A percentile compares a stretch with the other conserved stretches of the same genome.
These are phyloP conservation scores for Chenopodium suecicum DNA, from an alignment of 148 eudicot genomes.

Conservation along the genomic window DNA sequence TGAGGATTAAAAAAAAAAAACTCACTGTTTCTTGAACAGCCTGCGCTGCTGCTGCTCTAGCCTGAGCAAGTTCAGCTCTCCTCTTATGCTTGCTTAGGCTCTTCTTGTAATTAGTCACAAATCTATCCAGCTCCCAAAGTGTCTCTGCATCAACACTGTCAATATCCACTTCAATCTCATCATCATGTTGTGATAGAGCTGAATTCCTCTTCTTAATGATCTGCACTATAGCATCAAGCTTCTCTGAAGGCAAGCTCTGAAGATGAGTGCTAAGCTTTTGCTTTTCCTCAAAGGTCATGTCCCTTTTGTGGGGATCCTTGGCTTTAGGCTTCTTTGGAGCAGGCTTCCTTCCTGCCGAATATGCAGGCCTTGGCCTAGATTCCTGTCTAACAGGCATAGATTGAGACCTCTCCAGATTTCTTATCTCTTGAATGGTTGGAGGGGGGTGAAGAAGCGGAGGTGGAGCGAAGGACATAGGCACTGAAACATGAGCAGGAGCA, in stretches of 20 bases:
- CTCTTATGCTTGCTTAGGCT: constrained; percentile 74
- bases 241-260: constrained; percentile 75
- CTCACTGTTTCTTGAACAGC: constrained; percentile 39
- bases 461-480: constrained; percentile 34
- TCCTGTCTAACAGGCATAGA: constrained; percentile 45
- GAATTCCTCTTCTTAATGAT: constrained; percentile 77
- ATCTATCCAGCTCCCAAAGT: constrained; percentile 94
- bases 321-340: constrained; percentile 85
- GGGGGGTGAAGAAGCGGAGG: constrained; percentile 35
- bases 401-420: constrained; percentile 52
- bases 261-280: constrained; percentile 83
- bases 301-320: constrained; percentile 78
- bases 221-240: constrained; percentile 75
- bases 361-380: constrained; percentile 37
- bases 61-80: constrained; percentile 74
- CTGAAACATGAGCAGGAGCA: constrained; percentile 23
- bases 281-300: constrained; percentile 92
- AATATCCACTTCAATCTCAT: constrained; percentile 91
- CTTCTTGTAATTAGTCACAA: constrained; percentile 85
- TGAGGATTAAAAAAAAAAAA: background rate
- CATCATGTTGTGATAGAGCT: constrained; percentile 69
- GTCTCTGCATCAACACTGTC: constrained; percentile 88
- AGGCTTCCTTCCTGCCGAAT: constrained; percentile 51
- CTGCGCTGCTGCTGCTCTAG: constrained; percentile 42
- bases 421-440: constrained; percentile 34